Evolutionary conservation across 73 alveolate genomes (phyloP), one percentile per base, ranked within the genome.

Genomic region (Urostyla sp.): DNA sequence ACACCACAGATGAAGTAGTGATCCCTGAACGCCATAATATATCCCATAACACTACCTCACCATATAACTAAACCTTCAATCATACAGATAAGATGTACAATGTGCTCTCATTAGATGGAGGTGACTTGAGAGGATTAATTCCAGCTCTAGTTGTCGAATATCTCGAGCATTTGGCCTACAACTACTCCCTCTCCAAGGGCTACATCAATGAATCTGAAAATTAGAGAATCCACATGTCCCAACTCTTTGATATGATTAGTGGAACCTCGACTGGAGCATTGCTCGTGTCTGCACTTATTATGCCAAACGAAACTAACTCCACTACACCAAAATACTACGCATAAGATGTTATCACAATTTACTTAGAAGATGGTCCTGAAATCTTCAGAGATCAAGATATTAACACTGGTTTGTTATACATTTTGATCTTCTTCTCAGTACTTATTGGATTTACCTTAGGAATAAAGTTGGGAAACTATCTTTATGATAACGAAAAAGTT

Each of bases 201-300:
- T 52, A 44, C 23, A 30, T 53, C 18, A 51, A 53, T 6, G 56
- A 4, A 44, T 3, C 44, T 4, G 80, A 45, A 0, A 36, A 27
- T 21, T 40, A 20, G 55, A 67, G 63, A 6, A 20, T 38, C 21
- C 58, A 20, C 15, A 37, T 80, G 76, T 52, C 48, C 0, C 58
- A 80, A n/a, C 30, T 80, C 20, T 80, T 80, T 53, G 84, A 80
- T 60, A 63, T 80, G 84, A 30, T 50, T 13, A 60, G 72, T 21
- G 90, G 90, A 0, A 80, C 90, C 24, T 80, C 90, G 1, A 80
- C 90, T 10, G 90, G 90, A 26, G 84, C 78, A 4, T 52, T 80
- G 18, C 48, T 80, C 31, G 79, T 77, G 5, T 32, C 78, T 24
- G 31, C 78, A 6, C 38, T 57, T 3, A 67, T 59, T 21, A 34